Conservation (phyloP, 176 grass and related monocot species). For the Sorghum bicolor region Sorghum_bicolor_NCBIv3 NC_012878.2:6373501-6374000, state of each 20-base stretch:
- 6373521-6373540: neutral
- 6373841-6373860: too few relatives aligned
- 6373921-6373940: conserved; percentile 33
- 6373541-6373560: conserved; percentile 24
- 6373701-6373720: conserved; percentile 73
- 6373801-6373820: too few relatives aligned
- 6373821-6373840: too few relatives aligned
- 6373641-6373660: conserved; percentile 19
- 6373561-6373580: neutral
- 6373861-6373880: conserved; percentile 68
- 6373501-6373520: neutral
- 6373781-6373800: too few relatives aligned
- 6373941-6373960: neutral
- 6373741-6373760: conserved; percentile 49
- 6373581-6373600: neutral
- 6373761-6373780: neutral
- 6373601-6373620: too few relatives aligned
- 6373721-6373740: conserved; percentile 83
- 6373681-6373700: conserved; percentile 70
- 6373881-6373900: conserved; percentile 44
- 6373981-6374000: neutral
- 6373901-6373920: conserved; percentile 41
- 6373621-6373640: too few relatives aligned
- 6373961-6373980: conserved; percentile 33
- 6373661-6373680: conserved; percentile 62